Percentiles rank a stretch among this genome's conserved stretches.
Evolutionary conservation across 768 basidiomycete species (phyloP).

Genomic region (Baorangia bicolor): DNA sequence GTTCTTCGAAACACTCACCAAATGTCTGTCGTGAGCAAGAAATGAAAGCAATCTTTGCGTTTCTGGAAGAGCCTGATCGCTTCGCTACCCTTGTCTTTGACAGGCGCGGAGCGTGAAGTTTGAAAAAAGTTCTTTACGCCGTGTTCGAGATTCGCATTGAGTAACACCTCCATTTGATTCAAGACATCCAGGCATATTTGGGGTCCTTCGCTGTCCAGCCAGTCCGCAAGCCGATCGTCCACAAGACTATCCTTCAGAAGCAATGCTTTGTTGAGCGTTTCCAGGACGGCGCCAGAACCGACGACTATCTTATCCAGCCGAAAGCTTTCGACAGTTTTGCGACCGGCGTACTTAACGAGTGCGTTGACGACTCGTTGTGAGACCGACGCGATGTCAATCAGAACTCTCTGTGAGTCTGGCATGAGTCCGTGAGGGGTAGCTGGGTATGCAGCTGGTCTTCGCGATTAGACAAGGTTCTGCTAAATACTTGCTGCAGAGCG

Average conservation of each 20-base stretch:
- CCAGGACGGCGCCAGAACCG: neutral
- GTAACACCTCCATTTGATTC: constrained; percentile 1
- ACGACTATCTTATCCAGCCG: constrained; percentile 8
- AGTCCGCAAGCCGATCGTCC: constrained; percentile 6
- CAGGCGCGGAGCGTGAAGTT: no score
- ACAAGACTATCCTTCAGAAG: neutral
- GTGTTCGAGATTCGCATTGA: neutral
- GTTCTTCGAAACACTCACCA: neutral
- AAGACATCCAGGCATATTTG: constrained; percentile 2
- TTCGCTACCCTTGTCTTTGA: neutral
- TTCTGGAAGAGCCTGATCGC: constrained; percentile 6
- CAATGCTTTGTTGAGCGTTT: constrained; percentile 1
- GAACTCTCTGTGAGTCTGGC: neutral
- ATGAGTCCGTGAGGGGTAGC: neutral
- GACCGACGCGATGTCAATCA: constrained; percentile 8
- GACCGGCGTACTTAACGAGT: neutral
- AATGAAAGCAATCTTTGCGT: neutral
- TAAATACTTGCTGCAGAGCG: no score
- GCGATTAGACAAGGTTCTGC: neutral
- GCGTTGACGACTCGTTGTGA: constrained; percentile 1
- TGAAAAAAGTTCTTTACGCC: neutral
- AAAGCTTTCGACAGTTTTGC: constrained; percentile 4
- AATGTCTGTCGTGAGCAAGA: constrained; percentile 1
- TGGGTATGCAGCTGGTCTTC: neutral
- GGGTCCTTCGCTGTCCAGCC: constrained; percentile 1